A percentile compares a stretch with the other conserved stretches of the same genome.
These are phyloP conservation scores for Calonectria pauciramosa DNA, from an alignment of 2,329 filamentous ascomycete species.

Conservation along the genomic window DNA sequence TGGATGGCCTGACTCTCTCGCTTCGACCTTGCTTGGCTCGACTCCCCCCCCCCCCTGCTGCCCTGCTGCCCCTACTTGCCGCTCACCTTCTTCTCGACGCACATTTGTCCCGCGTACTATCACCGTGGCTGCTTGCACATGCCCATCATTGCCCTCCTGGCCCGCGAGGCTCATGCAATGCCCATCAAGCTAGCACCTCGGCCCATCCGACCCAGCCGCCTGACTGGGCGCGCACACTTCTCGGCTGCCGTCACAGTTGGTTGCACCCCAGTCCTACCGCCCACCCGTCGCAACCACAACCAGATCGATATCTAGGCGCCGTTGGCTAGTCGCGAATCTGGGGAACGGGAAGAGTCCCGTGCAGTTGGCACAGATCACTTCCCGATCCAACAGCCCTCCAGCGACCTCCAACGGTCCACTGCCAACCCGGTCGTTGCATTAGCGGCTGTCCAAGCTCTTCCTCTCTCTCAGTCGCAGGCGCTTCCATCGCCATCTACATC, in stretches of 20 bases:
- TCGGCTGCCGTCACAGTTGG: not conserved
- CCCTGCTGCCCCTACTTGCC: not conserved
- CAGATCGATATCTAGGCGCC: constrained; percentile 3
- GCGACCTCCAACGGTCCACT: not conserved
- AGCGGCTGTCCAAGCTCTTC: constrained; percentile 3
- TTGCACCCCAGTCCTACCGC: not conserved
- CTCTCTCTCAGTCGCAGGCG: not conserved
- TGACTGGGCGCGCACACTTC: not conserved
- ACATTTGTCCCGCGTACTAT: not conserved
- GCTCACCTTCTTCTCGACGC: not conserved
- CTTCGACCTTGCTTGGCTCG: not conserved
- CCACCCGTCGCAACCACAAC: constrained; percentile 5
- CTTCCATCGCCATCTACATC: not conserved
- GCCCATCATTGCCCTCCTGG: not conserved
- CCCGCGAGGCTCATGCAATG: not conserved
- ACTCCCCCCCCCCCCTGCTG: not conserved
- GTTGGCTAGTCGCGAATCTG: constrained; percentile 10
- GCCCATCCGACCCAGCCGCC: not conserved
- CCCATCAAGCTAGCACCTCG: not conserved
- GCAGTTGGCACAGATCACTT: constrained; percentile 26
- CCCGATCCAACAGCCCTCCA: constrained; percentile 8
- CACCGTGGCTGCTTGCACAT: not conserved
- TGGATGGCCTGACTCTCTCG: not conserved
- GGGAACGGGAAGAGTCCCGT: constrained; percentile 17
- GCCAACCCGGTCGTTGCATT: constrained; percentile 13